A percentile compares a stretch with the other conserved stretches of the same genome.
Conservation (phyloP, 805 yeast genomes). For the Ogataea neopini region DNA sequence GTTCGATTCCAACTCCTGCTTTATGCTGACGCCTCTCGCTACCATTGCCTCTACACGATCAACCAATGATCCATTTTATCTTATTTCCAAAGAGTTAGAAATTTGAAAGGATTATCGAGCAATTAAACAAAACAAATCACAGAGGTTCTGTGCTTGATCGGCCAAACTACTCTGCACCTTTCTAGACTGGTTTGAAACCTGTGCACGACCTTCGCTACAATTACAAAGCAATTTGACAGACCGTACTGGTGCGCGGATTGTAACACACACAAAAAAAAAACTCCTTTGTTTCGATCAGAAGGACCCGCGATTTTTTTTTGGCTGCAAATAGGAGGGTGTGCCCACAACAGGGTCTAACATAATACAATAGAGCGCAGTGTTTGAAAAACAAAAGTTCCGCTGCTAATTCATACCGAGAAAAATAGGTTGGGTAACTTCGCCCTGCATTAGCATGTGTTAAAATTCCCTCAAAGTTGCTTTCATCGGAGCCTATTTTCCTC, state of each 20-base stretch:
- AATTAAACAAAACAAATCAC: too few relatives aligned
- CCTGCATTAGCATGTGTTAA: too few relatives aligned
- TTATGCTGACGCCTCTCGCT: not conserved
- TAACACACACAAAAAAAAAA: not conserved
- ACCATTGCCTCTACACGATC: not conserved
- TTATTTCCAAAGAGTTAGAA: not conserved
- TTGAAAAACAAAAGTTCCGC: too few relatives aligned
- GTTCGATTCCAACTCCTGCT: not conserved
- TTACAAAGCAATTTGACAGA: slow-evolving; percentile 1
- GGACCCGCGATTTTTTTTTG: too few relatives aligned
- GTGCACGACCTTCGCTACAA: not conserved
- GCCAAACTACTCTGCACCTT: not conserved
- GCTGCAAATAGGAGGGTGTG: too few relatives aligned
- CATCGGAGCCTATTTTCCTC: too few relatives aligned
- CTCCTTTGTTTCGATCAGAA: not conserved
- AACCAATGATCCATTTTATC: not conserved
- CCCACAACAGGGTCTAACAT: not conserved
- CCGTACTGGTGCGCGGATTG: not conserved
- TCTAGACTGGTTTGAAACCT: not conserved
- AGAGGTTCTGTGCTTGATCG: not conserved
- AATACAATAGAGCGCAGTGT: too few relatives aligned
- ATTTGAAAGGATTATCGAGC: too few relatives aligned
- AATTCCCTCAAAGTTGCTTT: too few relatives aligned
- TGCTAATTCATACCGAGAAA: too few relatives aligned
- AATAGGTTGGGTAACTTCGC: too few relatives aligned